These are phyloP conservation scores for Blastocystis sp. DNA, from an alignment of 352 stramenopile genomes.

Conservation along the genomic window DNA sequence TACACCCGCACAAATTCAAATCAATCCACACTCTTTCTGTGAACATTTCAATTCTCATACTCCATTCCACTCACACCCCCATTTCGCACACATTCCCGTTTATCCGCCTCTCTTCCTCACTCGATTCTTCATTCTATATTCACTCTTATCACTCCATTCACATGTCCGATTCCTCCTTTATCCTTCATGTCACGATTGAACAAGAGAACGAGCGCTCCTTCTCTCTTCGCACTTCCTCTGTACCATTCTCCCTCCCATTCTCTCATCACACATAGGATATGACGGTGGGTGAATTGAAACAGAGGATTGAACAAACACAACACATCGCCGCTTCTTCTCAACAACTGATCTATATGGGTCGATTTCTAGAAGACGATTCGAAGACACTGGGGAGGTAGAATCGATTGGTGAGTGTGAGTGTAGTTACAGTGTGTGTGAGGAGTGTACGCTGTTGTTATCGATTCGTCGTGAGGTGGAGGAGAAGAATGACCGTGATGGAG, in stretches of 20 bases:
- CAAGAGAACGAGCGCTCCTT: conserved; percentile 5
- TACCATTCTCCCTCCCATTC: conserved; percentile 4
- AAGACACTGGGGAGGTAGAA: not conserved
- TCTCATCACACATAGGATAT: conserved; percentile 24
- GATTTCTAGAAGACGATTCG: conserved; percentile 20
- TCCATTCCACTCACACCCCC: not conserved
- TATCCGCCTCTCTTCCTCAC: not conserved
- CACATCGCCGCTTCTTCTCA: conserved; percentile 7
- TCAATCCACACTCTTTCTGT: not conserved
- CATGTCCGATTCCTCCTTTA: not conserved
- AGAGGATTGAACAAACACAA: not conserved
- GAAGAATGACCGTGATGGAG: not conserved
- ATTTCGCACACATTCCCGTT: not conserved
- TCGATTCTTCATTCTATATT: not conserved
- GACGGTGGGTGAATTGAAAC: conserved; percentile 20
- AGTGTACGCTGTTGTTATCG: not conserved
- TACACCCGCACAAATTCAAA: no score
- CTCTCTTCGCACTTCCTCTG: not conserved
- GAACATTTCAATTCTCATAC: no score
- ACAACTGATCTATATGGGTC: conserved; percentile 45
- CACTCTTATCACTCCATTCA: not conserved
- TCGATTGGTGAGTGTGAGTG: not conserved
- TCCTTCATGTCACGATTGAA: not conserved
- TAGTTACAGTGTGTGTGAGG: conserved; percentile 29
- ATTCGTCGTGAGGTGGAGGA: not conserved